These are phyloP conservation scores for Rhizopus stolonifer DNA, from an alignment of 371 early-diverging fungal species.

Conservation along the genomic window DNA sequence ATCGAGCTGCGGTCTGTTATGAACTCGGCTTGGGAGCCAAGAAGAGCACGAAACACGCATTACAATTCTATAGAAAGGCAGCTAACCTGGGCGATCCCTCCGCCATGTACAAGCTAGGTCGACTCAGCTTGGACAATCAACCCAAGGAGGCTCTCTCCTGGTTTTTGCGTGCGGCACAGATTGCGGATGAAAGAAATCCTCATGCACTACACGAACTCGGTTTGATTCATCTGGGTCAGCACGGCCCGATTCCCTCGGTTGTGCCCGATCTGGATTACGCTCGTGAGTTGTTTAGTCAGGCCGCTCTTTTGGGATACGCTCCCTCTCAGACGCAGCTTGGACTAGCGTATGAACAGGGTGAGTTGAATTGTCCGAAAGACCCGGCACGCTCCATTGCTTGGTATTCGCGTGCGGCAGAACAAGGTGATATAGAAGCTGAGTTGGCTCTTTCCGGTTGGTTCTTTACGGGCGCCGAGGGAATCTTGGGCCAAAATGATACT, in stretches of 20 bases:
- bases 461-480: constrained; percentile 72
- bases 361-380: constrained; percentile 78
- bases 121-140: constrained; percentile 71
- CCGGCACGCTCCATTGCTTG: constrained; percentile 89
- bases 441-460: constrained; percentile 89
- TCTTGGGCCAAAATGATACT: constrained; percentile 71
- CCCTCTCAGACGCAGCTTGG: constrained; percentile 92
- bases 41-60: constrained; percentile 77
- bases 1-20: constrained; percentile 94
- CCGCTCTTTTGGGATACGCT: constrained; percentile 91
- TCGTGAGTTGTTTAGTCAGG: constrained; percentile 81
- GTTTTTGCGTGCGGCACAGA: constrained; percentile 88
- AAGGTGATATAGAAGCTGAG: constrained; percentile 76
- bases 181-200: constrained; percentile 87
- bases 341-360: constrained; percentile 91
- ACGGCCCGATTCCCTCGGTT: constrained; percentile 53
- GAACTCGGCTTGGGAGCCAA: constrained; percentile 93
- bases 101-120: constrained; percentile 95
- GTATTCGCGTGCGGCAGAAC: constrained; percentile 92
- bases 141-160: constrained; percentile 88
- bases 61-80: constrained; percentile 93
- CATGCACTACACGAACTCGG: constrained; percentile 93
- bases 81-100: constrained; percentile 89
- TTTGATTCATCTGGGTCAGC: constrained; percentile 64
- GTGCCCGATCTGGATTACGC: constrained; percentile 85